Evolutionary conservation across 352 stramenopile species (phyloP), one percentile per base, ranked within the genome.

Genomic region (Phytopythium montanum): DNA sequence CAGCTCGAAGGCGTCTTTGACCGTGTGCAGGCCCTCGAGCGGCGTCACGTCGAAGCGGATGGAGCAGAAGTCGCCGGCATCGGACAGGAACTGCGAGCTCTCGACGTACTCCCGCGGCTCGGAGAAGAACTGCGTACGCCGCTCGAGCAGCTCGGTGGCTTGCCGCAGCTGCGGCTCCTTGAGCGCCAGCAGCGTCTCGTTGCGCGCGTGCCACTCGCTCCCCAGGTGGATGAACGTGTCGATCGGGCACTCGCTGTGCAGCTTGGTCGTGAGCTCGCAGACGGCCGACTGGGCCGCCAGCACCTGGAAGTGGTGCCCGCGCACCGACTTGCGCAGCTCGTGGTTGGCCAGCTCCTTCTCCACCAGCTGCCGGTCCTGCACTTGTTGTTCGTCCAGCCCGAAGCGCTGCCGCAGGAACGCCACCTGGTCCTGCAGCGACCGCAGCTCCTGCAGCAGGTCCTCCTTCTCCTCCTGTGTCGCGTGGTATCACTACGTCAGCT

Each of bases 181-280:
- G 19, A 85, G 26, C 13, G 51, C 53, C 12, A 60, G 34, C 3
- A 88, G 71, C 4, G 54, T 69, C 38, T 65, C 48, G 9, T 66
- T 65, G 0, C 78, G 68, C 21, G 70, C 59, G 0, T 50, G 29
- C 54, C 56, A 68, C 26, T 78, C 66, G 3, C 49, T 69, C 9
- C 62, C 66, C 13, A 88, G 55, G 60, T 75, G 73, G 36, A 88
- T 80, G 62, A 63, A 82, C 28, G 60, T 72, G 2, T 79, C 69
- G 36, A 82, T 54, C 16, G 68, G 70, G 18, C 68, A 75, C 5
- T 57, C 58, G 25, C 62, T 61, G 51, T 75, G 64, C 44, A 71
- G 56, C 1, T 65, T 62, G 13, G 63, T 55, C n/a, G 65, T 65
- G 23, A 77, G 54, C 28, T 74, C 71, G 5, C 68, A 78, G 38